Percentiles rank a stretch among this genome's conserved stretches.
Conservation (phyloP, 225 moss, liverwort and hornwort species). For the Neckera pumila region DNA sequence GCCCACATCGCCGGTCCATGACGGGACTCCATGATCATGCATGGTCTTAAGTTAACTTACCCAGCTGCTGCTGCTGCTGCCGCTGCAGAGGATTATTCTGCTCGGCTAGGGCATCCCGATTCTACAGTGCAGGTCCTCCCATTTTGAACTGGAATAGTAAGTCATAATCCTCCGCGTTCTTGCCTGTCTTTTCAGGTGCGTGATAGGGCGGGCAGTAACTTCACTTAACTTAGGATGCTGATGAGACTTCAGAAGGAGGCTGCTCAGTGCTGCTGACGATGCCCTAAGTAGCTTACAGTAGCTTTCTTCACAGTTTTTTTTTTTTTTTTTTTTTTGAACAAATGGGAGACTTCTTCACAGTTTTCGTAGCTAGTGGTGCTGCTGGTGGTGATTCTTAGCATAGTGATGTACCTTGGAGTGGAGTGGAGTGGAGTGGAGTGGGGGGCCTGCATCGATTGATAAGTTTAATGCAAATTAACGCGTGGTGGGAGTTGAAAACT, state of each 20-base stretch:
- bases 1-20: neutral
- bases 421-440: too few relatives aligned
- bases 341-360: neutral
- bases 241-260: neutral
- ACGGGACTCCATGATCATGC: too few relatives aligned
- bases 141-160: neutral
- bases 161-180: neutral
- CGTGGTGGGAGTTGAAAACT: neutral
- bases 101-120: neutral
- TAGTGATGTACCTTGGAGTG: neutral
- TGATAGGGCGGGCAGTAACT: neutral
- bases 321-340: too few relatives aligned
- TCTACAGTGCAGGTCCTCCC: neutral
- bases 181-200: slow-evolving; percentile 8
- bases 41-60: neutral
- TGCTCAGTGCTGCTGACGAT: neutral
- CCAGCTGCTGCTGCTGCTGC: neutral
- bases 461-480: neutral
- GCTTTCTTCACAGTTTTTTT: neutral
- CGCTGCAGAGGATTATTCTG: neutral
- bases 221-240: neutral
- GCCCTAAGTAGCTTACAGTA: neutral
- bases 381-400: neutral
- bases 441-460: neutral
- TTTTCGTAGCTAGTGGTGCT: neutral